Conservation (phyloP, 805 yeast species). For the Wickerhamiella alocasiicola region DNA sequence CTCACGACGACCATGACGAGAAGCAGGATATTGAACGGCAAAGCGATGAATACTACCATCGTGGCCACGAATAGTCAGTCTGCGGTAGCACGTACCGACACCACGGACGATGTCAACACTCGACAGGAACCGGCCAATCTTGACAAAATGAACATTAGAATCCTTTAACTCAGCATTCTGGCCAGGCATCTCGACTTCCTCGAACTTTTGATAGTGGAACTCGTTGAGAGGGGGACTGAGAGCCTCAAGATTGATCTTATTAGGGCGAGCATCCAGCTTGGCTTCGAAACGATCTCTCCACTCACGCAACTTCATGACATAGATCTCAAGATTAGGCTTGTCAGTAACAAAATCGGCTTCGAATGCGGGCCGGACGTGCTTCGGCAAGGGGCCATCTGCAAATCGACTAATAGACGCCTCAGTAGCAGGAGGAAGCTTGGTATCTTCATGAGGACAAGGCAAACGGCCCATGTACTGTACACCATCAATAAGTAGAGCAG, state of each 20-base stretch:
- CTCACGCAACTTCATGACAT: slow-evolving; percentile 65
- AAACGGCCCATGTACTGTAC: slow-evolving; percentile 78
- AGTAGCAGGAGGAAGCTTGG: slow-evolving; percentile 79
- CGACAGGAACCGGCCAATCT: slow-evolving; percentile 87
- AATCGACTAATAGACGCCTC: slow-evolving; percentile 78
- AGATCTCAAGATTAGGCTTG: slow-evolving; percentile 79
- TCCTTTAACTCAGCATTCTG: slow-evolving; percentile 85
- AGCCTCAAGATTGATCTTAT: slow-evolving; percentile 70
- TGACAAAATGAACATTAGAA: slow-evolving; percentile 77
- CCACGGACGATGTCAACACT: slow-evolving; percentile 81
- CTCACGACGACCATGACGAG: slow-evolving; percentile 92
- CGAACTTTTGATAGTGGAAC: slow-evolving; percentile 96
- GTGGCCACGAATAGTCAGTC: slow-evolving; percentile 81
- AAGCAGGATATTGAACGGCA: slow-evolving; percentile 96
- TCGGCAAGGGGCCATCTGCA: slow-evolving; percentile 87
- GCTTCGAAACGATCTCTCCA: slow-evolving; percentile 94
- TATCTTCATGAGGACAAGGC: slow-evolving; percentile 77
- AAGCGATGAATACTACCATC: slow-evolving; percentile 87
- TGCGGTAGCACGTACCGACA: slow-evolving; percentile 76
- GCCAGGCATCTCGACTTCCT: slow-evolving; percentile 95
- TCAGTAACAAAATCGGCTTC: slow-evolving; percentile 79
- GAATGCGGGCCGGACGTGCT: slow-evolving; percentile 77
- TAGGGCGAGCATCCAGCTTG: slow-evolving; percentile 73
- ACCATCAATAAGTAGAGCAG: slow-evolving; percentile 87
- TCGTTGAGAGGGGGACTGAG: slow-evolving; percentile 91